These are phyloP conservation scores for Yamadazyma trypodendri DNA, from an alignment of 1,139 yeast genomes.

Conservation along the genomic window DNA sequence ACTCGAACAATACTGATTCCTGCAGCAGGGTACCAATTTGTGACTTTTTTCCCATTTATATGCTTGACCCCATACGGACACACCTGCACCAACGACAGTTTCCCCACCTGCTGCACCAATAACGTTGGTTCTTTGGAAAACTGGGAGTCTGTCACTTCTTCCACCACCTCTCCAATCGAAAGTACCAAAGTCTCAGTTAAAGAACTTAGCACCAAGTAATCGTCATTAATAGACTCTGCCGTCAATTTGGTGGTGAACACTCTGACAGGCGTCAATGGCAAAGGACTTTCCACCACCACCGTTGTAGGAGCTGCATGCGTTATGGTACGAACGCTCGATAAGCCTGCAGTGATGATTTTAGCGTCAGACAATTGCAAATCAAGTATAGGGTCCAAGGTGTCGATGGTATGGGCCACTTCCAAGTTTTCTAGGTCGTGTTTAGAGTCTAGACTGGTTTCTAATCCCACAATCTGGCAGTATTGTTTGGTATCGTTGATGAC, in stretches of 20 bases:
- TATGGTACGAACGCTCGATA: slow-evolving; percentile 34
- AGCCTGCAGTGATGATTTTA: slow-evolving; percentile 25
- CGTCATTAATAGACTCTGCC: slow-evolving; percentile 50
- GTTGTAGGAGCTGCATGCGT: slow-evolving; percentile 62
- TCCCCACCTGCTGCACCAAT: slow-evolving; percentile 70
- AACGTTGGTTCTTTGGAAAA: slow-evolving; percentile 62
- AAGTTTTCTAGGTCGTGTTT: slow-evolving; percentile 51
- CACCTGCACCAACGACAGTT: slow-evolving; percentile 64
- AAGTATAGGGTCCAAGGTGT: slow-evolving; percentile 58
- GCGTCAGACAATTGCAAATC: slow-evolving; percentile 44
- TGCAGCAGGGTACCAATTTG: slow-evolving; percentile 85
- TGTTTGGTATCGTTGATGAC: slow-evolving; percentile 60
- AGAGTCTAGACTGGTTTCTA: slow-evolving; percentile 54
- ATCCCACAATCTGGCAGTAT: slow-evolving; percentile 72
- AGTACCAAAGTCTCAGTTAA: slow-evolving; percentile 69
- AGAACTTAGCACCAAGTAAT: slow-evolving; percentile 67
- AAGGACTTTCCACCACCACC: slow-evolving; percentile 67
- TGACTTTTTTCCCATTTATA: slow-evolving; percentile 29
- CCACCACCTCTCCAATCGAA: slow-evolving; percentile 76
- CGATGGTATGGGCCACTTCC: slow-evolving; percentile 52
- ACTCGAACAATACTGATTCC: slow-evolving; percentile 66
- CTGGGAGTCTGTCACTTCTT: slow-evolving; percentile 69
- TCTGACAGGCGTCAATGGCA: slow-evolving; percentile 60
- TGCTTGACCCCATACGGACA: slow-evolving; percentile 74
- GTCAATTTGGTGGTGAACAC: slow-evolving; percentile 60